These are phyloP conservation scores for Ophiostoma piceae DNA, from an alignment of 2,329 filamentous ascomycete genomes.

Conservation along the genomic window DNA sequence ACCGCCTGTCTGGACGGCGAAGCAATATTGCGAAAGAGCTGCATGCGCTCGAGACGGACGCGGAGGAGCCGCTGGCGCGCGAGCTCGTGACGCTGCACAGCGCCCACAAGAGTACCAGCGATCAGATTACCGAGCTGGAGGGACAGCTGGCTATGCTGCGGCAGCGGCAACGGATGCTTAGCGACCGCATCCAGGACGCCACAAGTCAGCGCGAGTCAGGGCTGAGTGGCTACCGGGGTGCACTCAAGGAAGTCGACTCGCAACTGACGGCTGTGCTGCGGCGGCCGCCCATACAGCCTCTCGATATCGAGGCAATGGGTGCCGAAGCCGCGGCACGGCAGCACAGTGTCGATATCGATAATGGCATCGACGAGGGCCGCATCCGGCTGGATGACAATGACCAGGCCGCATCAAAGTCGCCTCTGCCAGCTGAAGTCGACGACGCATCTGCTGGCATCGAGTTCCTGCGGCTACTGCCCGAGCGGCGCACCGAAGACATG, in stretches of 20 bases:
- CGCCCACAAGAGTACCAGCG: slow-evolving; percentile 50
- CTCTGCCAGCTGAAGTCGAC: slow-evolving; percentile 29
- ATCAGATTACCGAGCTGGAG: slow-evolving; percentile 62
- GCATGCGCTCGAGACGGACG: slow-evolving; percentile 48
- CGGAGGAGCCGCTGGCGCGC: slow-evolving; percentile 52
- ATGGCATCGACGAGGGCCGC: neutral
- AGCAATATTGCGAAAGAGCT: slow-evolving; percentile 49
- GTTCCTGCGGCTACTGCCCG: slow-evolving; percentile 57
- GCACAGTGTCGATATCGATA: neutral
- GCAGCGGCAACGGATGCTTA: slow-evolving; percentile 53
- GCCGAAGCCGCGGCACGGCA: slow-evolving; percentile 18
- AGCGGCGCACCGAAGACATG: slow-evolving; percentile 64
- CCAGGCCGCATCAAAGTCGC: slow-evolving; percentile 15
- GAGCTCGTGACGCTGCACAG: slow-evolving; percentile 56
- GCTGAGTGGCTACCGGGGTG: slow-evolving; percentile 65
- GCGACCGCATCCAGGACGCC: slow-evolving; percentile 56
- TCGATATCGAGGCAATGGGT: slow-evolving; percentile 45
- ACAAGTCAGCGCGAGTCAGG: slow-evolving; percentile 63
- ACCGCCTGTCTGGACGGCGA: slow-evolving; percentile 47
- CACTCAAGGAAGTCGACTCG: slow-evolving; percentile 59
- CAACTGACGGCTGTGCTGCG: slow-evolving; percentile 56
- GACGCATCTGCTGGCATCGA: slow-evolving; percentile 42
- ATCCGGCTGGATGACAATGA: slow-evolving; percentile 13
- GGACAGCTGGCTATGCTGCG: slow-evolving; percentile 57
- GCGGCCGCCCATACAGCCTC: slow-evolving; percentile 50